phyloP scores from a whole-genome alignment of 106 monocot genomes.

The Dendrobium officinale region DNA sequence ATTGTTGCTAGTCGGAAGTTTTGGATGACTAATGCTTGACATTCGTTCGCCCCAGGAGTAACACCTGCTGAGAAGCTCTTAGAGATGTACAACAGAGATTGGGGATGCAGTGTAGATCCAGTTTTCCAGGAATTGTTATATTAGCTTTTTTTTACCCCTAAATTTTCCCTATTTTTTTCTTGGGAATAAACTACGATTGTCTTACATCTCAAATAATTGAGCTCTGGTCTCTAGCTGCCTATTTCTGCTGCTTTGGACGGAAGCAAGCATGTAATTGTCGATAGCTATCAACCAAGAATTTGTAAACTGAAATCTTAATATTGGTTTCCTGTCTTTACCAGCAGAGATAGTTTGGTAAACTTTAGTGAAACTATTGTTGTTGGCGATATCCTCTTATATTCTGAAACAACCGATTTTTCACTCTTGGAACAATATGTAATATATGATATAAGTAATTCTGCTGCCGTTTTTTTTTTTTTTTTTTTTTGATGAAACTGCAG shows the following conservation, averaged over 20 bases:
- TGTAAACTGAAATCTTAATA: background rate
- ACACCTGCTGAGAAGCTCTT: slow-evolving; percentile 92
- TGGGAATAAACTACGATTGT: background rate
- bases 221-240: background rate
- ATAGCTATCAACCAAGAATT: background rate
- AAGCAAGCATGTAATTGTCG: background rate
- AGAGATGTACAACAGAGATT: slow-evolving; percentile 76
- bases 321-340: background rate
- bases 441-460: too few relatives aligned
- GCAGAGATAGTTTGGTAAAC: too few relatives aligned
- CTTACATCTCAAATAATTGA: background rate
- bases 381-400: too few relatives aligned
- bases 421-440: too few relatives aligned
- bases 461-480: too few relatives aligned
- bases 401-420: too few relatives aligned
- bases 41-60: slow-evolving; percentile 35
- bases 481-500: too few relatives aligned
- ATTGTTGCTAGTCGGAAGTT: too few relatives aligned
- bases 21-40: background rate
- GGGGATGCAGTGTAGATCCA: slow-evolving; percentile 75
- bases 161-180: background rate
- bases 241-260: background rate
- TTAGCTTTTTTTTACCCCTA: slow-evolving; percentile 7
- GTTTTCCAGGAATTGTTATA: slow-evolving; percentile 83
- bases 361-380: too few relatives aligned